phyloP scores from a whole-genome alignment of 2,329 filamentous ascomycete genomes.

The Colletotrichum tofieldiae region DNA sequence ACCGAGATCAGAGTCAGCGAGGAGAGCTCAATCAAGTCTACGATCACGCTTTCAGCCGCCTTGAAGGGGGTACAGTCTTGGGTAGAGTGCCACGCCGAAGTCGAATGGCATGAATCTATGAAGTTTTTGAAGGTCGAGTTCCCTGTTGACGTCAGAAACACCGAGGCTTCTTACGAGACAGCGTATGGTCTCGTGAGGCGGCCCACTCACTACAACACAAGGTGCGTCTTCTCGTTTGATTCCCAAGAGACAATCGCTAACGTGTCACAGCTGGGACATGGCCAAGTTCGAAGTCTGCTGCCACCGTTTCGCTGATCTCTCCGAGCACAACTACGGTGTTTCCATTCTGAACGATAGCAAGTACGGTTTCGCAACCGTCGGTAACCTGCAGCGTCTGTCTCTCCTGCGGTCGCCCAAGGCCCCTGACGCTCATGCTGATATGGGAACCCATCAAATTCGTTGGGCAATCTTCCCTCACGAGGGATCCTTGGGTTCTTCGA shows the following conservation, averaged over 20 bases:
- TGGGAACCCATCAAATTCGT: slow-evolving; percentile 89
- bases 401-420: slow-evolving; percentile 91
- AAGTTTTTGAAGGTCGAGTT: slow-evolving; percentile 99
- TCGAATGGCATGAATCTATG: slow-evolving; percentile 98
- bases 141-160: slow-evolving; percentile 91
- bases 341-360: slow-evolving; percentile 96
- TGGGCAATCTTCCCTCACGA: slow-evolving; percentile 92
- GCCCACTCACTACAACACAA: slow-evolving; percentile 98
- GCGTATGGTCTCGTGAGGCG: slow-evolving; percentile 91
- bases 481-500: slow-evolving; percentile 79
- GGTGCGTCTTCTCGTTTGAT: slow-evolving; percentile 53
- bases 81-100: slow-evolving; percentile 85
- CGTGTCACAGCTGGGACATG: slow-evolving; percentile 83
- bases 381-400: slow-evolving; percentile 90
- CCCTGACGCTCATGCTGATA: slow-evolving; percentile 93
- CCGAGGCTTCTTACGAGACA: slow-evolving; percentile 94
- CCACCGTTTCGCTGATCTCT: slow-evolving; percentile 94
- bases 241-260: neutral
- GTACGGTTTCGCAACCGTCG: slow-evolving; percentile 93
- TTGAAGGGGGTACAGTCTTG: slow-evolving; percentile 76
- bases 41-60: slow-evolving; percentile 83
- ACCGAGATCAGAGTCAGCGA: slow-evolving; percentile 92
- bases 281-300: slow-evolving; percentile 98
- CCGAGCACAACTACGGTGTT: slow-evolving; percentile 89
- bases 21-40: slow-evolving; percentile 87